These are phyloP conservation scores for Boletus sp. DNA, from an alignment of 768 basidiomycete species.

Conservation along the genomic window DNA sequence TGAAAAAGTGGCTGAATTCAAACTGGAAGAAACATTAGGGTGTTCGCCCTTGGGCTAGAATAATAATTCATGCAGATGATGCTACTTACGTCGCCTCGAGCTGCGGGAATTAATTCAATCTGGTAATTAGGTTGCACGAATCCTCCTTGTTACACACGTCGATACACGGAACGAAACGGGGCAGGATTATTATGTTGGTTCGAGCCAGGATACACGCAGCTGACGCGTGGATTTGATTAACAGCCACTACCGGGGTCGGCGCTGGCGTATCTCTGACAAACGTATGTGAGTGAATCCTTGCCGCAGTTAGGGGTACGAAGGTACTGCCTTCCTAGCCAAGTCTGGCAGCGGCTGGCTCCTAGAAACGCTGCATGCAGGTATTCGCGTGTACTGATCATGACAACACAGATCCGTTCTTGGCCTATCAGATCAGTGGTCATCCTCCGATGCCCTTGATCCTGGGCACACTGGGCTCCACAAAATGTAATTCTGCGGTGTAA, in stretches of 20 bases:
- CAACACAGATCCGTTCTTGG: slow-evolving; percentile 5
- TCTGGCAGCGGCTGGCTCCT: background rate
- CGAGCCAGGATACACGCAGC: slow-evolving; percentile 8
- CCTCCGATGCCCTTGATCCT: slow-evolving; percentile 22
- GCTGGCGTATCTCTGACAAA: slow-evolving; percentile 13
- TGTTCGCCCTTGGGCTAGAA: background rate
- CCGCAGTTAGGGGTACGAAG: slow-evolving; percentile 14
- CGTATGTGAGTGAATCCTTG: background rate
- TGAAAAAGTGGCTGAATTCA: background rate
- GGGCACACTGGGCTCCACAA: slow-evolving; percentile 10
- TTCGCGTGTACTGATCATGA: slow-evolving; percentile 21
- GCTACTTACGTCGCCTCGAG: slow-evolving; percentile 8
- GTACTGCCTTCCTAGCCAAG: background rate
- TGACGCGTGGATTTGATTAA: slow-evolving; percentile 10
- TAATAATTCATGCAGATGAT: background rate
- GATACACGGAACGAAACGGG: background rate
- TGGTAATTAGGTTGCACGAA: slow-evolving; percentile 1
- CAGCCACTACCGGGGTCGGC: background rate
- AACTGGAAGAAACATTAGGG: background rate
- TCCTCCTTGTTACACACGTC: background rate
- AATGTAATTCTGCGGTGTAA: background rate
- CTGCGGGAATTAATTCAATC: background rate
- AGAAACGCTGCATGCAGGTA: slow-evolving; percentile 15
- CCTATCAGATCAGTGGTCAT: slow-evolving; percentile 8
- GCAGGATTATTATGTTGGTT: background rate